These are phyloP conservation scores for Diospyros kaki DNA, from an alignment of 148 eudicot genomes.

Conservation along the genomic window DNA sequence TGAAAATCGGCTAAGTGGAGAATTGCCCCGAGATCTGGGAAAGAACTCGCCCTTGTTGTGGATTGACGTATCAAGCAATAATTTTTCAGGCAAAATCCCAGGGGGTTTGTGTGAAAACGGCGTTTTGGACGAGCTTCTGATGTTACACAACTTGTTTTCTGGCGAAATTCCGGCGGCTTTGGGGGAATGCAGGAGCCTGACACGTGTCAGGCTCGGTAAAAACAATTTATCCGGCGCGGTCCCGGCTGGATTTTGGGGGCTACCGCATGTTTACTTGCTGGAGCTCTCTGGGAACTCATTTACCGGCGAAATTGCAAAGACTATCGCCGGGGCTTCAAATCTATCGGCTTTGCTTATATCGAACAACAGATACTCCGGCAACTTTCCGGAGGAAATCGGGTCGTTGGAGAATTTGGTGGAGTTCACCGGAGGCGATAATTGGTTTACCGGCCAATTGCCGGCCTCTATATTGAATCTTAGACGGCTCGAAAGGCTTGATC, in stretches of 20 bases:
- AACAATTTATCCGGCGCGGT: slow-evolving; percentile 52
- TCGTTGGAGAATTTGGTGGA: slow-evolving; percentile 27
- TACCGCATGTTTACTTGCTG: slow-evolving; percentile 40
- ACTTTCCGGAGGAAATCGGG: slow-evolving; percentile 51
- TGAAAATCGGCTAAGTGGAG: slow-evolving; percentile 41
- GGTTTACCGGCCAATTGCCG: slow-evolving; percentile 47
- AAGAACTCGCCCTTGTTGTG: slow-evolving; percentile 42
- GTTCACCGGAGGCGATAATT: slow-evolving; percentile 35
- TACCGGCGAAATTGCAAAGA: slow-evolving; percentile 42
- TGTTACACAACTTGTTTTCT: slow-evolving; percentile 45
- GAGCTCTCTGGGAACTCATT: slow-evolving; percentile 42
- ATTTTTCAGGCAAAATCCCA: slow-evolving; percentile 40
- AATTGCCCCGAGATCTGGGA: slow-evolving; percentile 49
- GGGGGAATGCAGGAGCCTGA: slow-evolving; percentile 37
- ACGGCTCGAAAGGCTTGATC: slow-evolving; percentile 37
- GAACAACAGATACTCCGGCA: slow-evolving; percentile 42
- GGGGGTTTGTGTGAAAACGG: slow-evolving; percentile 43
- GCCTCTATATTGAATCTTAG: slow-evolving; percentile 34
- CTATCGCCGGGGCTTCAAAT: slow-evolving; percentile 39
- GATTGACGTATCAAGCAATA: slow-evolving; percentile 52
- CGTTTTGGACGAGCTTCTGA: slow-evolving; percentile 29
- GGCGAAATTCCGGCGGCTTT: slow-evolving; percentile 54
- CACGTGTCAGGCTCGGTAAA: slow-evolving; percentile 39
- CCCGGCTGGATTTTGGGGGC: slow-evolving; percentile 48
- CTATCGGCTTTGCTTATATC: slow-evolving; percentile 35